Base-by-base conservation (phyloP, 768 basidiomycete genomes). In the Lentinula edodes region DNA sequence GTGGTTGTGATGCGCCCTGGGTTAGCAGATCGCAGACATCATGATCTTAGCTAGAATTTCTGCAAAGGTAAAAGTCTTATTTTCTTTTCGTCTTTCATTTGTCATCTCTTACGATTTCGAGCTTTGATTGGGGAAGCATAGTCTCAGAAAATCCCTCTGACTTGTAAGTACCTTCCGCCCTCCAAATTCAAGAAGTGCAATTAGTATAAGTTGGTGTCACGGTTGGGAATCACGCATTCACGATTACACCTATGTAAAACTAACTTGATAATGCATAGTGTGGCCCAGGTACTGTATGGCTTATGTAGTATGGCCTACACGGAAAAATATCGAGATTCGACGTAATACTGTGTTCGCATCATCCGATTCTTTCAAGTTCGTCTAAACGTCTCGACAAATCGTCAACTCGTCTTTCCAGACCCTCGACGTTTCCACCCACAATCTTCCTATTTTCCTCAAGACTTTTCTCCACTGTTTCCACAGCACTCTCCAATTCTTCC, bases 401-500 rank as follows among this genome's bases (percentile, higher is more conserved):
- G 36, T 79, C 76, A 32, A 84, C 75, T 46, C 83, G 69, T 34
- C 68, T 72, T 62, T 93, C 90, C 2, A 97, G 77, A 16, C 86
- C 86, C 3, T 76, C 72, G 32, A 94, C 86, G 67, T 98, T 95
- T 6, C 81, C 82, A 66, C 84, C 85, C 12, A 93, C 85, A 13
- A 88, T 83, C 4, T 68, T 73, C 58, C 85, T 80, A 69, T 96
- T 96, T 61, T 85, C 87, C 56, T 83, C 79, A 51, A 98, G 68
- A 66, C 92, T 95, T 55, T 74, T 75, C 72, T 96, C 90, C 6
- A 98, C 83, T 18, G 82, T 81, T 16, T 78, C 73, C 5, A 96
- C 80, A 0, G 95, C 90, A 28, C 75, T 76, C 58, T 83, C 76
- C 4, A 97, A 76, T 53, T 93, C 90, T 32, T 80, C 78, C 36